Conservation (phyloP, 345 rosid species). For the Salix koriyanagi region DNA sequence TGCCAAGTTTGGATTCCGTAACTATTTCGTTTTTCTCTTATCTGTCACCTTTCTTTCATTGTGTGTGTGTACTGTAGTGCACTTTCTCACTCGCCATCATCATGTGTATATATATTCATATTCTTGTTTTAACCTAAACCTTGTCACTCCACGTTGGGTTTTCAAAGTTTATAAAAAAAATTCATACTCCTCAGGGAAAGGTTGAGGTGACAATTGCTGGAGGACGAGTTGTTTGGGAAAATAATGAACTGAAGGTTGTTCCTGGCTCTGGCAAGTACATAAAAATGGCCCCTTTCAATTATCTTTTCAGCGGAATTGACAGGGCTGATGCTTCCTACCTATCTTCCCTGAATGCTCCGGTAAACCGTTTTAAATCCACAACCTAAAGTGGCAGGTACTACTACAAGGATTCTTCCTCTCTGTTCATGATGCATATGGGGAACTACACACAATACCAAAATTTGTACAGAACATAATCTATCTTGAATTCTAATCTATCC, state of each 20-base stretch:
- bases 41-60: no score
- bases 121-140: background rate
- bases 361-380: constrained; percentile 48
- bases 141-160: background rate
- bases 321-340: constrained; percentile 69
- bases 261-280: constrained; percentile 74
- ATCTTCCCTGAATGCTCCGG: constrained; percentile 76
- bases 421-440: background rate
- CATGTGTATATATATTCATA: background rate
- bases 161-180: background rate
- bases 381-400: constrained; percentile 16
- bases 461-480: background rate
- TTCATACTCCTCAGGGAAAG: constrained; percentile 54
- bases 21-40: no score
- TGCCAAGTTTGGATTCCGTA: no score
- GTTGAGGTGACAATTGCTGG: constrained; percentile 91
- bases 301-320: constrained; percentile 76
- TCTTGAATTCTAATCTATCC: no score
- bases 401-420: background rate
- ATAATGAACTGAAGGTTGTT: constrained; percentile 61
- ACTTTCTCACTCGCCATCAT: background rate
- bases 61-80: background rate
- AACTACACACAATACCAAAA: background rate
- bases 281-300: constrained; percentile 66
- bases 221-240: constrained; percentile 83